Conservation (phyloP, 2,329 filamentous ascomycete genomes). For the Tolypocladium inflatum region DNA sequence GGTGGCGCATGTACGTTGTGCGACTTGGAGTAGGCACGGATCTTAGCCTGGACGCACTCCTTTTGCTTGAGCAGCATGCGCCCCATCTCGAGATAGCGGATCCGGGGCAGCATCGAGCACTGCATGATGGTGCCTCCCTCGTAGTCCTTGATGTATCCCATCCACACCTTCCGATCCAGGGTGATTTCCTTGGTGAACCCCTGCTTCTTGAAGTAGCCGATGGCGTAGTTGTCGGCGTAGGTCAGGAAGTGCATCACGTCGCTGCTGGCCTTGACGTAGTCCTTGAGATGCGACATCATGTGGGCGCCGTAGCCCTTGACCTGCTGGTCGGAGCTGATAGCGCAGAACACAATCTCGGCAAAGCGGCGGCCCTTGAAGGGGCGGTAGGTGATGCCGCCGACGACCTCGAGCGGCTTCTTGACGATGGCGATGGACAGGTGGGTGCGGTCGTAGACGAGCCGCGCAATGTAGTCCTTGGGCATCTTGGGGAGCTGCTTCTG, state of each 20-base stretch:
- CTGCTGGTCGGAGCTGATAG: conserved; percentile 94
- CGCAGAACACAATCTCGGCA: conserved; percentile 97
- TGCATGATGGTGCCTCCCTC: conserved; percentile 99
- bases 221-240: conserved; percentile 97
- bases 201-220: conserved; percentile 98
- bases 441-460: conserved; percentile 92
- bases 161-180: conserved; percentile 82
- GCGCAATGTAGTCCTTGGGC: conserved; percentile 98
- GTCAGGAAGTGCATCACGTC: conserved; percentile 98
- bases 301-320: conserved; percentile 98
- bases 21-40: conserved; percentile 79
- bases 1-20: conserved; percentile 83
- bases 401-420: conserved; percentile 91
- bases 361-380: conserved; percentile 89
- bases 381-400: conserved; percentile 92
- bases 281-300: conserved; percentile 94
- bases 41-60: conserved; percentile 89
- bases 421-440: conserved; percentile 96
- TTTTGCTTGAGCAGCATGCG: conserved; percentile 97
- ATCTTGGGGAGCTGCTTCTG: conserved; percentile 98
- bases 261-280: conserved; percentile 95
- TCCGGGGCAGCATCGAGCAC: conserved; percentile 90
- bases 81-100: conserved; percentile 86
- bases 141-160: conserved; percentile 99
- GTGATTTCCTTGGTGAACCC: conserved; percentile 99